Evolutionary conservation across 441 rosid genomes (phyloP), one percentile per base, ranked within the genome.

Genomic region (Eruca vesicaria): DNA sequence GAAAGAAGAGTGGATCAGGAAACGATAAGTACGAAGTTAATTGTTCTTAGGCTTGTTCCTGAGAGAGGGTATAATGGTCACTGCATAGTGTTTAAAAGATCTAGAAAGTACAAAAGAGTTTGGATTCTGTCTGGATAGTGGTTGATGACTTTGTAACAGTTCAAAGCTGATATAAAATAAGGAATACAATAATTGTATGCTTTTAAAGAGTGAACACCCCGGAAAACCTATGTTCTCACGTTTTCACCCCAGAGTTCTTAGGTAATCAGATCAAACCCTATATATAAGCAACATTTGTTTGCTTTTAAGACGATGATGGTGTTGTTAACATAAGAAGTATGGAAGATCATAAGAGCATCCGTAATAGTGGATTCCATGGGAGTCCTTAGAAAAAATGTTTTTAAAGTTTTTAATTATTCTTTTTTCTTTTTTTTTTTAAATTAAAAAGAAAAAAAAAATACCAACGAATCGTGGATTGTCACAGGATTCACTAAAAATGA

Each of bases 1-100:
- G 59, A 69, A 10, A 63, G 50, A 52, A 19, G 26, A 52, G 4
- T 50, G 26, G 31, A 21, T 53, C 36, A 41, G 1, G 11, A 38
- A 67, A 55, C 75, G 80, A 71, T 65, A 18, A 14, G 63, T 58
- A 71, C 76, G 53, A 76, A 68, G 72, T 68, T 56, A 16, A 28
- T 50, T 50, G 18, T 6, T 15, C 55, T 16, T n/a, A 16, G 20
- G 1, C 55, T 48, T 48, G 55, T 50, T n/a, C 23, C 2, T 50
- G 56, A 50, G 21, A 18, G 56, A 50, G 56, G 56, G 23, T 50
- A 50, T 50, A 16, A 18, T 50, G 11, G 21, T 50, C 56, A 50
- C 12, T 16, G 9, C 23, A 8, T 12, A 8, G 6, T 18, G 20
- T 50, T 50, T 50, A 3, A 16, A 50, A 45, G 16, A 50, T 50